These are phyloP conservation scores for Bodo saltans DNA, from an alignment of 78 protist genomes.

Conservation along the genomic window DNA sequence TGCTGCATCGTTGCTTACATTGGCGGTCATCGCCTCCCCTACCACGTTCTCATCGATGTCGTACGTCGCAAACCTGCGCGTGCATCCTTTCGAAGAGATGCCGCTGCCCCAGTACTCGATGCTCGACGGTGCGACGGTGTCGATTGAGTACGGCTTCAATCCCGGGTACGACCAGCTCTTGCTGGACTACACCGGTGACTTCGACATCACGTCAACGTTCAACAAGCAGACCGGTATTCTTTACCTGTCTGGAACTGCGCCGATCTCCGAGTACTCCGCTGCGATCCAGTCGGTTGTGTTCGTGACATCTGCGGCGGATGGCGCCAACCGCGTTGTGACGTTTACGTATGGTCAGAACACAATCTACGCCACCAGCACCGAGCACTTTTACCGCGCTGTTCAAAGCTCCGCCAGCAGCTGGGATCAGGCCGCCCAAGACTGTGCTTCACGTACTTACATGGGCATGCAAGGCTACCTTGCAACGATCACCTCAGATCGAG, in stretches of 20 bases:
- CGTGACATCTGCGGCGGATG: background rate
- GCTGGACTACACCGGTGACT: background rate
- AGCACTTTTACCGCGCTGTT: background rate
- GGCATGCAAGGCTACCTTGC: constrained; percentile 24
- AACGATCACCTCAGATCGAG: constrained; percentile 3
- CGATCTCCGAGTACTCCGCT: constrained; percentile 8
- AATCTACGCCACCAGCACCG: background rate
- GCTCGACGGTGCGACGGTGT: constrained; percentile 7
- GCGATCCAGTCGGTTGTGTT: constrained; percentile 6
- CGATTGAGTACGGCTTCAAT: background rate
- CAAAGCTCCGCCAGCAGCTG: background rate
- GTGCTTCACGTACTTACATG: background rate
- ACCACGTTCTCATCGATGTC: background rate
- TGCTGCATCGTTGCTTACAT: no score
- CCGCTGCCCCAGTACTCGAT: background rate
- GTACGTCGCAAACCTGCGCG: background rate
- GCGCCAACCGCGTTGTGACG: constrained; percentile 1
- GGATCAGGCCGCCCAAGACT: background rate
- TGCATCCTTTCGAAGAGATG: background rate
- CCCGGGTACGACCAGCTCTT: constrained; percentile 5
- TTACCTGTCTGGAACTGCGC: background rate
- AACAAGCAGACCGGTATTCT: constrained; percentile 11
- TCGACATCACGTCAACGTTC: constrained; percentile 2
- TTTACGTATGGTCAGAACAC: constrained; percentile 12
- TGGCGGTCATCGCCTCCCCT: background rate